Evolutionary conservation across 2,329 filamentous ascomycete species (phyloP).

Genomic region (Colletotrichum lupini): DNA sequence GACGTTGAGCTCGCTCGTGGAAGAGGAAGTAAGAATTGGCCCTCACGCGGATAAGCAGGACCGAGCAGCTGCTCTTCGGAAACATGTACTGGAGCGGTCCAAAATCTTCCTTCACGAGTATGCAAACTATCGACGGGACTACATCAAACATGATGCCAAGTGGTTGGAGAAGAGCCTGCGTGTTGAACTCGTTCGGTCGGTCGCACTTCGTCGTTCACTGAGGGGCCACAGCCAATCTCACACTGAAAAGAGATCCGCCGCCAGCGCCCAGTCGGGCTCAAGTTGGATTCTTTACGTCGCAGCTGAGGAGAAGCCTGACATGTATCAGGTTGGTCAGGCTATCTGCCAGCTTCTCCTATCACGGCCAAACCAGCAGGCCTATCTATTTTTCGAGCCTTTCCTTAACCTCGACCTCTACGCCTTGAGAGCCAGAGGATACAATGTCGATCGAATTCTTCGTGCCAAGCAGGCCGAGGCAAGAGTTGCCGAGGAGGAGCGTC

Average conservation of each 20-base stretch:
- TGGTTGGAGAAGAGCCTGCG: conserved; percentile 90
- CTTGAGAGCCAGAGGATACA: conserved; percentile 89
- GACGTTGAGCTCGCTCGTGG: conserved; percentile 80
- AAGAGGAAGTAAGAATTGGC: conserved; percentile 81
- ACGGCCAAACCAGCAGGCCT: conserved; percentile 87
- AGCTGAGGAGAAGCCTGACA: conserved; percentile 74
- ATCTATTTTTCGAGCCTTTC: conserved; percentile 90
- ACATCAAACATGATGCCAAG: conserved; percentile 86
- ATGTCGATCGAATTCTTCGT: conserved; percentile 92
- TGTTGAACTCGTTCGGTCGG: conserved; percentile 81
- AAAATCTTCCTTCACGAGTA: conserved; percentile 90
- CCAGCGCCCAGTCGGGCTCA: conserved; percentile 63
- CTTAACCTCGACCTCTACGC: conserved; percentile 86
- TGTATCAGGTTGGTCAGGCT: conserved; percentile 92
- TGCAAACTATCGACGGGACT: conserved; percentile 75
- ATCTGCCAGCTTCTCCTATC: conserved; percentile 84
- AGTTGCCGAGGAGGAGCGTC: conserved; percentile 85
- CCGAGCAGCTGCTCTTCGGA: conserved; percentile 76
- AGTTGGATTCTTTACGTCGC: conserved; percentile 82
- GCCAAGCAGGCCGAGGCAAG: conserved; percentile 89
- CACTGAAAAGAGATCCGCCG: conserved; percentile 80
- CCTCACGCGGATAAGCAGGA: conserved; percentile 73
- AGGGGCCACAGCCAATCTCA: conserved; percentile 76
- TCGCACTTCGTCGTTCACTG: conserved; percentile 82
- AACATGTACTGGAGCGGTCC: conserved; percentile 86